A percentile compares a stretch with the other conserved stretches of the same genome.
Conservation (phyloP, 225 moss, liverwort and hornwort species). For the Takakia lepidozioides region DNA sequence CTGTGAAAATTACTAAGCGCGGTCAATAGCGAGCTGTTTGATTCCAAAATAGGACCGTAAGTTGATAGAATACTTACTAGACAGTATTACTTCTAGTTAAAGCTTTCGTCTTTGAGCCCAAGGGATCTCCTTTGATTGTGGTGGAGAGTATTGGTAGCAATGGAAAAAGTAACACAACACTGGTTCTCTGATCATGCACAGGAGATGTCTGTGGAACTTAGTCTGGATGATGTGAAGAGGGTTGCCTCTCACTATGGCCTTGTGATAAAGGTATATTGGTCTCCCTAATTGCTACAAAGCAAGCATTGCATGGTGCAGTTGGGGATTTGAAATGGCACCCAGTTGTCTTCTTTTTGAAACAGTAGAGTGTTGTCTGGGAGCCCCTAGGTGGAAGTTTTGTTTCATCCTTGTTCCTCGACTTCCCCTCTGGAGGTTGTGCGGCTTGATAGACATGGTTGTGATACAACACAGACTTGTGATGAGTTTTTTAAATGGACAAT, state of each 20-base stretch:
- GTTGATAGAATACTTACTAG: neutral
- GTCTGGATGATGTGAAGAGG: conserved; percentile 67
- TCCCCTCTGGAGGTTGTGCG: neutral
- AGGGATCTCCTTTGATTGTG: neutral
- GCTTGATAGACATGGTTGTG: neutral
- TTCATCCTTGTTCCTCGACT: neutral
- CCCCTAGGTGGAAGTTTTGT: no score
- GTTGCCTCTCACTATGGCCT: conserved; percentile 50
- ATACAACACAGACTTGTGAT: neutral
- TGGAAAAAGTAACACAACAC: neutral
- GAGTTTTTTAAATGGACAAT: neutral
- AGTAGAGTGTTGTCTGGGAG: neutral
- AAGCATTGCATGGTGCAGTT: conserved; percentile 7
- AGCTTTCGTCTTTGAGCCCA: no score
- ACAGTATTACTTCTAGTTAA: conserved; percentile 1
- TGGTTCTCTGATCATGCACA: conserved; percentile 18
- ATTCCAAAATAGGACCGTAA: neutral
- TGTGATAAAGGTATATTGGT: conserved; percentile 55
- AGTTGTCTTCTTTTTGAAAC: neutral
- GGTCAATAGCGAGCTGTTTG: no score
- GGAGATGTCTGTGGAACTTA: conserved; percentile 83
- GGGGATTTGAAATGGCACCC: neutral
- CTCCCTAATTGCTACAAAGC: no score
- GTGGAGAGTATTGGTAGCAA: neutral
- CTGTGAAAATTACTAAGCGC: no score